Evolutionary conservation across 257 asterid genomes (phyloP), one percentile per base, ranked within the genome.

Genomic region (Rehmannia glutinosa): DNA sequence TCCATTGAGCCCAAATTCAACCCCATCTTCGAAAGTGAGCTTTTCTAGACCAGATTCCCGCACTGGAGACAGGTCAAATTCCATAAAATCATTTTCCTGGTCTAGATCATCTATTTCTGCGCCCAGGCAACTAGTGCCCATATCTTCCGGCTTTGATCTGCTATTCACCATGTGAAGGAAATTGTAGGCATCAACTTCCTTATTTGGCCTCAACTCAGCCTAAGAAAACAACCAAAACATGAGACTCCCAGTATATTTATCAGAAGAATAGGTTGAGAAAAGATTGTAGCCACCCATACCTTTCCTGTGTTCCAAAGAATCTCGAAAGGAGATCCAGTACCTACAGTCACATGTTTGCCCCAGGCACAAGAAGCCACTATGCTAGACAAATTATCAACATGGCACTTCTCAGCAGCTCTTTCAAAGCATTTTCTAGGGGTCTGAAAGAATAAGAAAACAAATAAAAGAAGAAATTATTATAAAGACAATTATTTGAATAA

Each of bases 341-440:
- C 99, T 59, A 94, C 92, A 6, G 96, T 82, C 24, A 88, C 99
- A 61, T 85, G 88, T 70, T 88, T 94, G 10, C 99, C 99, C 99
- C 99, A 94, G 51, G 97, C 90, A 83, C 99, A 94, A 57, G 99
- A 90, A 36, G 87, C 97, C 74, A 94, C 99, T 69, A 88, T 79
- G 70, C 96, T 88, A 28, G 99, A 79, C 71, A 94, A 72, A 64
- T 86, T 78, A 73, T 94, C 99, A 21, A 82, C 85, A 69, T 94
- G 85, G 77, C 97, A 85, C 78, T 94, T 94, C 72, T 94, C 99
- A 62, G 99, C 97, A 66, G 99, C 97, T 83, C 79, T 91, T 65
- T 94, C 99, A 72, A 94, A 94, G 80, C 96, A 84, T 78, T 82
- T 88, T 74, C 96, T 75, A 16, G 99, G 99, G 64, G 99, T 92